Evolutionary conservation across 164 flowering plant species (phyloP).

Genomic region (Tinospora cordifolia): DNA sequence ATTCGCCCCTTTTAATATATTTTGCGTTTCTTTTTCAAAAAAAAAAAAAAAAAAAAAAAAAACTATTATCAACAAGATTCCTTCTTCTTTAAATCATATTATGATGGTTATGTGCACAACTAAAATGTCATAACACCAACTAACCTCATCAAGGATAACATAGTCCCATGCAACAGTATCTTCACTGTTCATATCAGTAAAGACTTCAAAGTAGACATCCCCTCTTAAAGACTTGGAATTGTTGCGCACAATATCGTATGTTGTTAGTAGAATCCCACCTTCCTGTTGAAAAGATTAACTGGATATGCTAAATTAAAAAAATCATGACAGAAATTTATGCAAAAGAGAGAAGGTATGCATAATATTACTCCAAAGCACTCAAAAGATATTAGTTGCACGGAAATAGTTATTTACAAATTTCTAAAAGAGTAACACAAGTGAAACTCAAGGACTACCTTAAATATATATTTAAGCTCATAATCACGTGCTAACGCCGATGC

Average conservation of each 20-base stretch:
- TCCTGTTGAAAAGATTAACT: slow-evolving; percentile 36
- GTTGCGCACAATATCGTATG: slow-evolving; percentile 86
- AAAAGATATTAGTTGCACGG: neutral
- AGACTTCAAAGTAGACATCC: slow-evolving; percentile 27
- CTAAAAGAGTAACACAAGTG: neutral
- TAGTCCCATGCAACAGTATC: slow-evolving; percentile 78
- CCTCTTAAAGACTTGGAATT: slow-evolving; percentile 64
- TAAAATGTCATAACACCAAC: neutral
- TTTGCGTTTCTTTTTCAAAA: too few species aligned
- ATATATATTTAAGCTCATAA: slow-evolving; percentile 79
- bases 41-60: neutral
- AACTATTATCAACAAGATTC: neutral
- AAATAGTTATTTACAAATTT: neutral
- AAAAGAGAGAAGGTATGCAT: neutral
- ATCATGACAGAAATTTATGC: neutral
- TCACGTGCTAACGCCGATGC: slow-evolving; percentile 46
- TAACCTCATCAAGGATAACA: slow-evolving; percentile 93
- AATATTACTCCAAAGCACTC: neutral
- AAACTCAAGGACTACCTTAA: slow-evolving; percentile 50
- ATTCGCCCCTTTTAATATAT: too few species aligned
- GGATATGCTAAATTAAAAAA: neutral
- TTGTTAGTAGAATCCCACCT: slow-evolving; percentile 84
- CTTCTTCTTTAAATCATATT: neutral
- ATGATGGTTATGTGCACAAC: neutral
- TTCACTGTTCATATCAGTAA: slow-evolving; percentile 43